Evolutionary conservation across 768 basidiomycete species (phyloP), one percentile per base, ranked within the genome.

Genomic region (Atractiella rhizophila): DNA sequence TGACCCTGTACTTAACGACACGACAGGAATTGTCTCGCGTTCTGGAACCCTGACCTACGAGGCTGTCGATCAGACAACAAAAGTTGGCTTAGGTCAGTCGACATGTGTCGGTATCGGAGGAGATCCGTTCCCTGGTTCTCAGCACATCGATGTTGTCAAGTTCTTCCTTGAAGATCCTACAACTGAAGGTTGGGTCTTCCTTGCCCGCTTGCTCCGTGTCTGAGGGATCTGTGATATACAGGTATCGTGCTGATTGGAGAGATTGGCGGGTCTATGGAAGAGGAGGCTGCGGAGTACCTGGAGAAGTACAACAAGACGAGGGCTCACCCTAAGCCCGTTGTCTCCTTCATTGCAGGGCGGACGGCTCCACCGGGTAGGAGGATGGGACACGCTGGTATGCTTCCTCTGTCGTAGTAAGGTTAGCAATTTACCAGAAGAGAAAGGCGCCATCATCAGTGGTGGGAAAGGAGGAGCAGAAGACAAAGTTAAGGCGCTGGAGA

Each of bases 231-330:
- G 20, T 2, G 5, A 27, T 4, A 15, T 15, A 4, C 30, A 82
- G 80, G 86, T 52, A 86, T 98, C 49, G 88, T 98, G 48, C 66
- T 96, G 47, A 98, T 98, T 52, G 91, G 91, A 46, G 91, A 98
- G 64, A 98, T 98, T 51, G 91, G 91, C 48, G 91, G 91, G 18
- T 76, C 81, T 7, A 50, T 94, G 88, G 91, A 98, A 63, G 91
- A 98, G 60, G 88, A 96, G 49, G 91, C 91, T 6, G 91, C 91
- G 5, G 91, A 85, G 51, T 96, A 88, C 62, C 65, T 98, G 41
- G 77, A 79, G 57, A 67, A 69, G 59, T 76, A 79, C 66, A 98
- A 98, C 67, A 79, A 81, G 63, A 82, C 76, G 21, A 69, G 78
- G 39, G 60, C 60, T 41, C 65, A 73, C 49, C 81, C 81, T 43